These are phyloP conservation scores for Penicillium sumatraense DNA, from an alignment of 2,329 filamentous ascomycete species.

Conservation along the genomic window DNA sequence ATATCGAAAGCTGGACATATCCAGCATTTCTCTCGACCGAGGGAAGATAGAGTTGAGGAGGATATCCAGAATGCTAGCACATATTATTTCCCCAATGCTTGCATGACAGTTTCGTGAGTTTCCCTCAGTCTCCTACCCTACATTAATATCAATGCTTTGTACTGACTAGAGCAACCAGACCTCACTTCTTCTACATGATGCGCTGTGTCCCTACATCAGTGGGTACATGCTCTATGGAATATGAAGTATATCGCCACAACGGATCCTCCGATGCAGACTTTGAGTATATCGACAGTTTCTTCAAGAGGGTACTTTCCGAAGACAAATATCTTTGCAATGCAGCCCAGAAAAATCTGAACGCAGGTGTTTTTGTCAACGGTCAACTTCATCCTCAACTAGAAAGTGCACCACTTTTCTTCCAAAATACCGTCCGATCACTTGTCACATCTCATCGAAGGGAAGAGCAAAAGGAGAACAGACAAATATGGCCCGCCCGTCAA, in stretches of 20 bases:
- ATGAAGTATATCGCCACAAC: conserved; percentile 68
- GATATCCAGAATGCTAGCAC: conserved; percentile 48
- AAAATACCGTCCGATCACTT: conserved; percentile 55
- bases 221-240: conserved; percentile 60
- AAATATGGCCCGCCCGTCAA: conserved; percentile 58
- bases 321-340: conserved; percentile 66
- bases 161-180: conserved; percentile 36
- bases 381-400: conserved; percentile 66
- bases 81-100: conserved; percentile 42
- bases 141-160: not conserved
- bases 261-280: conserved; percentile 63
- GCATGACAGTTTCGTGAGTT: conserved; percentile 41
- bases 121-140: not conserved
- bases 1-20: conserved; percentile 55
- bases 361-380: conserved; percentile 64
- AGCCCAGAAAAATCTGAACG: conserved; percentile 63
- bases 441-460: conserved; percentile 51
- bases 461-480: conserved; percentile 49
- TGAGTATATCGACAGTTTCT: conserved; percentile 60
- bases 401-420: conserved; percentile 62
- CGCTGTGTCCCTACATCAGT: conserved; percentile 62
- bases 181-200: conserved; percentile 67
- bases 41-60: conserved; percentile 52
- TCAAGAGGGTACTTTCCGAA: conserved; percentile 67
- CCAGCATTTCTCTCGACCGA: conserved; percentile 53